Base-by-base conservation (phyloP, 345 rosid genomes). In the Aurinia saxatilis region DNA sequence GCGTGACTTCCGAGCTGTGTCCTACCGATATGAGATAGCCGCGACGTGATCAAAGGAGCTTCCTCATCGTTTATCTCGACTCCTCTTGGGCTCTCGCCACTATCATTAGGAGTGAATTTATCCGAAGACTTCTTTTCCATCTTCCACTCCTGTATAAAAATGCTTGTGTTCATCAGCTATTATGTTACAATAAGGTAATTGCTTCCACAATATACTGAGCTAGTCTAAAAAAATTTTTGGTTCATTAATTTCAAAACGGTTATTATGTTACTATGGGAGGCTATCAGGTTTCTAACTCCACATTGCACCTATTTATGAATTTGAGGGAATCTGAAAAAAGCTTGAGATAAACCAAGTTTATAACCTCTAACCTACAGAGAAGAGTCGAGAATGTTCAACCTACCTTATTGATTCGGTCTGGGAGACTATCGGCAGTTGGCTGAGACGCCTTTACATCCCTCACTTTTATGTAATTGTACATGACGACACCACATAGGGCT, bases 401-500 rank as follows among this genome's bases (percentile, higher is more conserved):
- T 41, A 93, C 99, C 99, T 90, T 90, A 10, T 74, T 23, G 13
- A 86, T 65, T 80, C 97, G 84, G n/a, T 95, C 97, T 1, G 89
- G 84, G 49, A 83, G 65, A 74, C 77, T 75, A 50, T 90, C 99
- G 8, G 82, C 44, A 30, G 60, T 76, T 25, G 82, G 62, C 59
- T 87, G 96, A 68, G 92, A 67, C 0, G 90, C 87, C 64, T 83
- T 82, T 3, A 76, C 84, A 71, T 92, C 98, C 75, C 65, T 84
- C 23, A 86, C 84, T 78, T 84, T 92, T 63, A 89, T 70, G 80
- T 86, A 90, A 66, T 90, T 87, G 80, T 90, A 93, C 88, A 93
- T 90, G 48, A 90, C 95, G 44, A 87, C 99, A 5, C 99, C 99
- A 57, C 96, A 82, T 5, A 93, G 82, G 16, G 97, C 99, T 93